Conservation (phyloP, 2,329 filamentous ascomycete genomes). For the Coniochaeta prunicola region DNA sequence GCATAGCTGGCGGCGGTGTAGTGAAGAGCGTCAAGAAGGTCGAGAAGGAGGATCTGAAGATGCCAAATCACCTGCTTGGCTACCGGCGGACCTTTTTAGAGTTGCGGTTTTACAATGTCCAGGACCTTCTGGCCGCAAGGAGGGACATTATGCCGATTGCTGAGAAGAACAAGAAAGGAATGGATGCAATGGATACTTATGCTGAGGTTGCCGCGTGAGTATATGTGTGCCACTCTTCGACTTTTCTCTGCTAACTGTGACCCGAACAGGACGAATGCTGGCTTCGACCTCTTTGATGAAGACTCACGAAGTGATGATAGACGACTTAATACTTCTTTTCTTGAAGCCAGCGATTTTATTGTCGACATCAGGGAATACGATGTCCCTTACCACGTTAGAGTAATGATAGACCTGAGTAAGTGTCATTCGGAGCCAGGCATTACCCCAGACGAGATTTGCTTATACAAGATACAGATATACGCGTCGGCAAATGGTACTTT, state of each 20-base stretch:
- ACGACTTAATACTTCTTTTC: conserved; percentile 66
- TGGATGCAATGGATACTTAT: conserved; percentile 97
- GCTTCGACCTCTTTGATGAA: conserved; percentile 92
- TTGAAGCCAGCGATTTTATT: conserved; percentile 93
- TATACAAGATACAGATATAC: conserved; percentile 58
- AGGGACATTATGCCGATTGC: conserved; percentile 83
- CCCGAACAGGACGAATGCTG: conserved; percentile 57
- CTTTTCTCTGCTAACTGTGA: conserved; percentile 4
- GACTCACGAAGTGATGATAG: conserved; percentile 73
- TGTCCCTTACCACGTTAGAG: conserved; percentile 97
- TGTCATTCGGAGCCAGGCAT: conserved; percentile 3
- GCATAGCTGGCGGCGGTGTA: conserved; percentile 69
- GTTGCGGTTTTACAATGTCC: conserved; percentile 80
- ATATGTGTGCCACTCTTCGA: not conserved
- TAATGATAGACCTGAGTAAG: conserved; percentile 87
- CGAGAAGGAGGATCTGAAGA: conserved; percentile 87
- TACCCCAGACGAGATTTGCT: conserved; percentile 7
- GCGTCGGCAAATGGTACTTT: conserved; percentile 94
- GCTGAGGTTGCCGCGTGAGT: conserved; percentile 85
- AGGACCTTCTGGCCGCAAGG: conserved; percentile 76
- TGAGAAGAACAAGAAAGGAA: conserved; percentile 92
- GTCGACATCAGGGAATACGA: conserved; percentile 99
- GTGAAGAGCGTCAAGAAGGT: conserved; percentile 71
- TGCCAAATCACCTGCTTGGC: conserved; percentile 93
- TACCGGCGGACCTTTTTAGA: conserved; percentile 85